Conservation (phyloP, 2,329 filamentous ascomycete genomes). For the Graphilbum sp. region DNA sequence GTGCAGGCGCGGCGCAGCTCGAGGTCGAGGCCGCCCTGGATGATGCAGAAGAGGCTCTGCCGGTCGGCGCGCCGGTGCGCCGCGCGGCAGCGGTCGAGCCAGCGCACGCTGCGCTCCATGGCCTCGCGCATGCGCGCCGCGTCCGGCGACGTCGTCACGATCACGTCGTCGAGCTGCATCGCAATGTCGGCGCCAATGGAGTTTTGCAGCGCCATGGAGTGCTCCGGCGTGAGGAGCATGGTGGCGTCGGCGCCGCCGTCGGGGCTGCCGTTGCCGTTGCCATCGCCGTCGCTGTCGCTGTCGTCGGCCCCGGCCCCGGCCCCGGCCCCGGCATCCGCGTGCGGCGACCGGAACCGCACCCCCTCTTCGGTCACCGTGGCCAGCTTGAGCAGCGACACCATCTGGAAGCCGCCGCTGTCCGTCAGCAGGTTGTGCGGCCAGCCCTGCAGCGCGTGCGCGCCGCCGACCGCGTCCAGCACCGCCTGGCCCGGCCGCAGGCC, state of each 20-base stretch:
- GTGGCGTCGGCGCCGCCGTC: too few relatives aligned
- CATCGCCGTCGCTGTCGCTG: too few relatives aligned
- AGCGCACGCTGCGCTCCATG: slow-evolving; percentile 85
- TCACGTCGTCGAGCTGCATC: slow-evolving; percentile 98
- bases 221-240: slow-evolving; percentile 94
- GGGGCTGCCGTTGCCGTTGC: too few relatives aligned
- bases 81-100: slow-evolving; percentile 88
- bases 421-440: slow-evolving; percentile 95
- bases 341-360: slow-evolving; percentile 87
- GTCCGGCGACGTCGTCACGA: slow-evolving; percentile 90
- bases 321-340: too few relatives aligned
- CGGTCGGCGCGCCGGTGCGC: slow-evolving; percentile 62
- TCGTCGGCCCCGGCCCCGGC: too few relatives aligned
- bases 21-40: slow-evolving; percentile 85
- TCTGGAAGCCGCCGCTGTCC: slow-evolving; percentile 75
- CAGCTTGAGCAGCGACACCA: slow-evolving; percentile 90
- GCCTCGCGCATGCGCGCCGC: slow-evolving; percentile 76
- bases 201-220: slow-evolving; percentile 91
- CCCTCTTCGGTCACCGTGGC: slow-evolving; percentile 92
- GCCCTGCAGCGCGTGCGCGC: slow-evolving; percentile 85
- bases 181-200: slow-evolving; percentile 97
- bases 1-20: slow-evolving; percentile 76
- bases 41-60: slow-evolving; percentile 97
- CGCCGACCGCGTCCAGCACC: slow-evolving; percentile 71
- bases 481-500: slow-evolving; percentile 89